These are phyloP conservation scores for Neurospora cerealis DNA, from an alignment of 495 filamentous ascomycete genomes.

Conservation along the genomic window DNA sequence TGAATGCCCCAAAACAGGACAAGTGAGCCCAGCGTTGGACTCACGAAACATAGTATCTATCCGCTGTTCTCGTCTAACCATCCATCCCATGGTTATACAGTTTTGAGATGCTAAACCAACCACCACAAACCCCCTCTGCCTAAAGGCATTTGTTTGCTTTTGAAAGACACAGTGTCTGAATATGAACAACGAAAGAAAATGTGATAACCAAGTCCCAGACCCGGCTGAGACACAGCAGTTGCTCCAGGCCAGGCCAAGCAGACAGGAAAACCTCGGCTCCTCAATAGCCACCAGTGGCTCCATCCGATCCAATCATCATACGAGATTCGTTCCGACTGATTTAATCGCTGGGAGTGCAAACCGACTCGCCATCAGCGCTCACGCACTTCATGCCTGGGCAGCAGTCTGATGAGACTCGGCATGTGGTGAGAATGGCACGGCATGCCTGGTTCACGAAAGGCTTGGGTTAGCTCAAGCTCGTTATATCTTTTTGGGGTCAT, in stretches of 20 bases:
- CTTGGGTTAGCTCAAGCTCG: background rate
- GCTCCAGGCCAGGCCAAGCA: background rate
- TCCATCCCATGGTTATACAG: background rate
- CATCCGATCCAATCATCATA: background rate
- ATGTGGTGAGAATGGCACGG: constrained; percentile 1
- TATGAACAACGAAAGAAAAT: background rate
- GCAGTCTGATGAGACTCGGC: constrained; percentile 1
- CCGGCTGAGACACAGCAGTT: background rate
- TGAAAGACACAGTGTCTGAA: background rate
- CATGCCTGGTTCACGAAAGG: background rate
- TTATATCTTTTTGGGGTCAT: background rate
- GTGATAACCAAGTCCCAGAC: background rate
- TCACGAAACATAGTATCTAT: no score
- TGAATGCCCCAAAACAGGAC: background rate
- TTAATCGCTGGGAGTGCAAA: constrained; percentile 2
- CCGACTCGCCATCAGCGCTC: constrained; percentile 1
- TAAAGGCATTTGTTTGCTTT: background rate
- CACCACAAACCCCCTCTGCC: background rate
- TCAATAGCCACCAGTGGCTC: background rate
- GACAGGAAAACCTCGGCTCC: background rate
- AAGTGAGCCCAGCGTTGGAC: background rate
- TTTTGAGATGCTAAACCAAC: background rate
- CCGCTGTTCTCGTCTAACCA: background rate
- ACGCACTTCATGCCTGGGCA: constrained; percentile 3
- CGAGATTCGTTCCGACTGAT: background rate